Evolutionary conservation across 108 stramenopile species (phyloP), one percentile per base, ranked within the genome.

Genomic region (Epithemia pelagica): DNA sequence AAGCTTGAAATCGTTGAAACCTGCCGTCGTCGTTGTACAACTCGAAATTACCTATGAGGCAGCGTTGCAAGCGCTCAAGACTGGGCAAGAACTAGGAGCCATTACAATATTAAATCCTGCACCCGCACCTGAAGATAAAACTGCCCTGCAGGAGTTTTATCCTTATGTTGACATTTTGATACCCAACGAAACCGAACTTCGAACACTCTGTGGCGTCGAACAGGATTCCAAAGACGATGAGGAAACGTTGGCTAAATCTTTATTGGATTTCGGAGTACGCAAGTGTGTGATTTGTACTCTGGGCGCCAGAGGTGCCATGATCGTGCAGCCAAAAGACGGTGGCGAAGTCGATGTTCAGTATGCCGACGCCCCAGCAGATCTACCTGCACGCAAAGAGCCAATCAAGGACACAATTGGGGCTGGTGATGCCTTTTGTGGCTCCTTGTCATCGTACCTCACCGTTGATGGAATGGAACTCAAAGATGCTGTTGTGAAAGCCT

Each of bases 331-430:
- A 58, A 32, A 59, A n/a, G 77, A 71, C 52, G 68, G 64, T 24
- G 64, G 65, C 23, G 21, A 46, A 30, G 52, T 63, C 32, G 61
- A 52, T 31, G 70, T 76, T 0, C 63, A 30, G 23, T 65, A 69
- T 37, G 87, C 83, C 1, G 65, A 67, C 33, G 85, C 83, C 54
- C 89, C 91, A 0, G 64, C 73, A 3, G 77, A 81, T 62, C 60
- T 88, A n/a, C 85, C 88, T 10, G 77, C 71, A 28, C 54, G 73
- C 28, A 71, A 83, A 1, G 78, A 80, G 15, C 91, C 88, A 31
- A 86, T 91, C 19, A 73, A 82, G 28, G 90, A 91, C 66, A 80
- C 92, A 30, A 85, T 91, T n/a, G 92, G 92, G 0, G 92, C 92
- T 0, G 92, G 92, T 46, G 92, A 94, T 79, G 62, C 82, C 23